Evolutionary conservation across 306 rosid genomes (phyloP).

Genomic region (Luffa aegyptiaca): DNA sequence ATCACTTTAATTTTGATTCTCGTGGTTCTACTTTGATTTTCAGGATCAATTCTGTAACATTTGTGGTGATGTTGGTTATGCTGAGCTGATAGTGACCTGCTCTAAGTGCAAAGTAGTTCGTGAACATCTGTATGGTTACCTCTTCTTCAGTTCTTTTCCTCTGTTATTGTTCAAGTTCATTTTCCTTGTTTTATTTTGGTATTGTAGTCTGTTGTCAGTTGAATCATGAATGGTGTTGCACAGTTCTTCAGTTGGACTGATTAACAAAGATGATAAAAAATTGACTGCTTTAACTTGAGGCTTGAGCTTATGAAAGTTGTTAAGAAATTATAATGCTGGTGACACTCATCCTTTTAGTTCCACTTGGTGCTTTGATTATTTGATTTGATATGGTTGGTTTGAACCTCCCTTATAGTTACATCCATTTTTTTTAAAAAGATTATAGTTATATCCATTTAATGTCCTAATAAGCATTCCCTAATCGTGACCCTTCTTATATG

Average conservation of each 20-base stretch:
- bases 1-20: background rate
- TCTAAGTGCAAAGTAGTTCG: conserved; percentile 27
- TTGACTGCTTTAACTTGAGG: conserved; percentile 12
- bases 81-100: conserved; percentile 31
- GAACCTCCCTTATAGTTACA: background rate
- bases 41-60: conserved; percentile 45
- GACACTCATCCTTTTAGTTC: background rate
- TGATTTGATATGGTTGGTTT: background rate
- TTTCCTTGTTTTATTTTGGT: background rate
- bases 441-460: background rate
- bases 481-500: conserved; percentile 8
- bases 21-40: conserved; percentile 15
- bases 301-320: conserved; percentile 4
- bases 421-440: background rate
- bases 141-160: background rate
- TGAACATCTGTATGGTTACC: conserved; percentile 41
- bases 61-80: conserved; percentile 37
- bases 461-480: background rate
- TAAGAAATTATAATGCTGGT: background rate
- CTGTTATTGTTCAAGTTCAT: background rate
- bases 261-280: background rate
- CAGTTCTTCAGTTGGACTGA: background rate
- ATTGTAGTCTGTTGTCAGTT: background rate
- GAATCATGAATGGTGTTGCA: background rate
- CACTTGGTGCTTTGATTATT: background rate